Evolutionary conservation across 148 eudicot genomes (phyloP).

Genomic region (Gaultheria prostrata): DNA sequence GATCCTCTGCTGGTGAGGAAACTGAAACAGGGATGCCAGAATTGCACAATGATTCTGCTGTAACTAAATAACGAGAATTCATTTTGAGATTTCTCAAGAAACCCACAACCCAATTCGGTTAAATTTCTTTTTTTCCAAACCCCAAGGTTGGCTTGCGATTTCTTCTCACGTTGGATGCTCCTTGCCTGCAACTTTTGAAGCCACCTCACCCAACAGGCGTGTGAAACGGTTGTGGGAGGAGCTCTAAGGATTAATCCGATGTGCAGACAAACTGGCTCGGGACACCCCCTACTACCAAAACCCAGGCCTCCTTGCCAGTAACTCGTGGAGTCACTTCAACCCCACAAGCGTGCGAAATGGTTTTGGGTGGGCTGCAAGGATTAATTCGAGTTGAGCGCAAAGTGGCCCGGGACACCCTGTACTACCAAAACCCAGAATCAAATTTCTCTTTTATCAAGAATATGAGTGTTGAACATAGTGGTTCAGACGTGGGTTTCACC

Average conservation of each 20-base stretch:
- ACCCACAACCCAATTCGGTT: not conserved
- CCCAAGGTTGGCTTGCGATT: no score
- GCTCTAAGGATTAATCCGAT: no score
- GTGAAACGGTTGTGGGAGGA: no score
- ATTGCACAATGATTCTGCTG: slow-evolving; percentile 29
- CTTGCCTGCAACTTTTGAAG: no score
- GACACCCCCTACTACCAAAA: not conserved
- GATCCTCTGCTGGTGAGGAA: slow-evolving; percentile 26
- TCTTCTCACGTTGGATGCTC: no score
- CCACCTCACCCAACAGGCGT: no score
- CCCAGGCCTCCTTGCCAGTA: not conserved
- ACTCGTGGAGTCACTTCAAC: no score
- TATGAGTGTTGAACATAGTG: not conserved
- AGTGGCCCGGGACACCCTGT: no score
- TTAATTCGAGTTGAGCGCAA: no score
- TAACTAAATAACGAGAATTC: slow-evolving; percentile 32
- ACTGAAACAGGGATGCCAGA: slow-evolving; percentile 24
- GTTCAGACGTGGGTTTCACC: not conserved
- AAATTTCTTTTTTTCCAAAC: not conserved
- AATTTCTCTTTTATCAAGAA: not conserved
- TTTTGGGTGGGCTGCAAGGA: no score
- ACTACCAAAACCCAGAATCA: not conserved
- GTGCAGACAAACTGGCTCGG: no score
- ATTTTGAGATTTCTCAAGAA: not conserved
- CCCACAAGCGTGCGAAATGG: no score